Base-by-base conservation (phyloP, 2,329 filamentous ascomycete species). In the Apiospora malaysiana region DNA sequence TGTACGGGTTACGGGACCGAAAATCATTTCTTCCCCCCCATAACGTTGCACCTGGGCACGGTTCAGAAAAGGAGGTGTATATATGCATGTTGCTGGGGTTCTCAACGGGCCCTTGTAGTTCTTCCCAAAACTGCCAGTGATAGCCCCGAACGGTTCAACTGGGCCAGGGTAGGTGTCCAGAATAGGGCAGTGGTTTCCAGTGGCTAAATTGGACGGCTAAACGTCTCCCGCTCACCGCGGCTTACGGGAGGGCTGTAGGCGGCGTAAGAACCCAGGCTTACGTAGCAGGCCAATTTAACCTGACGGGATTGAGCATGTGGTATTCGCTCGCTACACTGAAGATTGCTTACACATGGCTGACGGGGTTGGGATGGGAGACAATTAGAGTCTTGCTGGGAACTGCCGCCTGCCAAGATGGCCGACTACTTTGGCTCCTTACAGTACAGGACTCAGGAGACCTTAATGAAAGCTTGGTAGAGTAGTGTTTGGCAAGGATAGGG, bases 201-300 rank as follows among this genome's bases (percentile, higher is more conserved):
- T 40, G 56, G 56, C 32, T 63, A 40, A 63, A 63, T 37, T n/a
- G 32, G 21, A 63, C 56, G 56, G 56, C 21, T 63, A 23, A 63
- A 63, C 10, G 12, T 40, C 4, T 40, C 32, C 56, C 56, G 56
- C 10, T 63, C 27, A 63, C 32, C 56, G 27, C 56, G 56, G 56
- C 56, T 63, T 40, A 21, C 32, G 56, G 56, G 56, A 40, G 16
- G 56, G 56, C 32, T 40, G 56, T 27, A 40, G 27, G 56, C 21
- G 56, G 56, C 12, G 51, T 56, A 32, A 40, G 56, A n/a, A 40
- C 12, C 16, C 42, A 45, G 32, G 32, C 32, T 32, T 18, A 45
- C 40, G 2, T 14, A 10, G 32, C 56, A 40, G 14, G 27, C 56
- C 56, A 63, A 23, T 63, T 63, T 14, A n/a, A 12, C 32, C 32